Evolutionary conservation across 1,284 basidiomycete genomes (phyloP).

Genomic region (Puccinia horiana): DNA sequence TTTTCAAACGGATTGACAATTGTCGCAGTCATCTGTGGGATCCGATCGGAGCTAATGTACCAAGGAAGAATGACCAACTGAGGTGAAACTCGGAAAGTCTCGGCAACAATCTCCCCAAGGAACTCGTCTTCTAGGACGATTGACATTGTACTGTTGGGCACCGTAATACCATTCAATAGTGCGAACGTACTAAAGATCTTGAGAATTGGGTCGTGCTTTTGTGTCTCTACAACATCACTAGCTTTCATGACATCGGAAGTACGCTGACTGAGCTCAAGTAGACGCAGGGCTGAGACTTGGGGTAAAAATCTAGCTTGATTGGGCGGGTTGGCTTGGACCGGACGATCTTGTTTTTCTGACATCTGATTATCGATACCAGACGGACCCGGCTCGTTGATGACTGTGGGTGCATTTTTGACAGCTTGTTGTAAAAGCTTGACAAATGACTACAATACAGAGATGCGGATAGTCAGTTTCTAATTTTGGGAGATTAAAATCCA

Average conservation of each 20-base stretch:
- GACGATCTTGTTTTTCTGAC: background rate
- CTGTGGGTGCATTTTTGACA: constrained; percentile 31
- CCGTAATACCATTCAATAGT: constrained; percentile 69
- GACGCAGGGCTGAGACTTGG: constrained; percentile 71
- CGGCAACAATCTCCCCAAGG: constrained; percentile 68
- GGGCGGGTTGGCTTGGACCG: background rate
- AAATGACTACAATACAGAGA: constrained; percentile 14
- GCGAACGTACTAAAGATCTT: constrained; percentile 81
- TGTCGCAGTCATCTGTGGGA: constrained; percentile 54
- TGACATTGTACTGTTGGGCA: constrained; percentile 66
- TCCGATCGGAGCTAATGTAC: constrained; percentile 57
- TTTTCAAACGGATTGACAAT: constrained; percentile 58
- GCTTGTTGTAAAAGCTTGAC: constrained; percentile 47
- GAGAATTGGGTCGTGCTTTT: constrained; percentile 76
- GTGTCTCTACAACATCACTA: constrained; percentile 68
- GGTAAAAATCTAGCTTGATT: constrained; percentile 21
- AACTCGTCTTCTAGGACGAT: constrained; percentile 74
- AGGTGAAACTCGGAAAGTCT: constrained; percentile 66
- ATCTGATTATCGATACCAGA: background rate
- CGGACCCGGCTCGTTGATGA: background rate
- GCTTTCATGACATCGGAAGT: constrained; percentile 82
- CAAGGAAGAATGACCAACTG: constrained; percentile 83
- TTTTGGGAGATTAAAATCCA: constrained; percentile 53
- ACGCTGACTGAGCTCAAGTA: constrained; percentile 84
- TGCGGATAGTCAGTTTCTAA: background rate